A percentile compares a stretch with the other conserved stretches of the same genome.
Conservation (phyloP, 208 protist genomes). For the Trypanosoma theileri region DNA sequence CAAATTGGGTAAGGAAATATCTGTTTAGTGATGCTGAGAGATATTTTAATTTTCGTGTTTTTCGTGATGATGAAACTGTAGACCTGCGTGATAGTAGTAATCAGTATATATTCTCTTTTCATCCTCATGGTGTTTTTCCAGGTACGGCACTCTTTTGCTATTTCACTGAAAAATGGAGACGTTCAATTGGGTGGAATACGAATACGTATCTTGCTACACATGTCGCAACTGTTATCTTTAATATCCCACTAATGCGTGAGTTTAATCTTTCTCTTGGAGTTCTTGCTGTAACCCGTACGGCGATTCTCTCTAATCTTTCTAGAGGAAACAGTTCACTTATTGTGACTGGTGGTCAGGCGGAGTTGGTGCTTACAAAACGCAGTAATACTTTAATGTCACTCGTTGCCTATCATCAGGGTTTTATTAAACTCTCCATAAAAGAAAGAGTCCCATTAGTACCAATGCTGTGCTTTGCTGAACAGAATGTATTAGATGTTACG, state of each 20-base stretch:
- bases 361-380: constrained; percentile 71
- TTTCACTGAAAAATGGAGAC: constrained; percentile 57
- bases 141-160: constrained; percentile 63
- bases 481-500: constrained; percentile 71
- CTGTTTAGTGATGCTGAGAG: constrained; percentile 53
- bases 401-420: constrained; percentile 80
- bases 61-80: constrained; percentile 59
- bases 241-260: constrained; percentile 68
- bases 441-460: constrained; percentile 74
- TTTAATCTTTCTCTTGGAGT: constrained; percentile 67
- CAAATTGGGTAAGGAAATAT: constrained; percentile 51
- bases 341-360: constrained; percentile 85
- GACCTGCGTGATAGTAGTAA: constrained; percentile 45
- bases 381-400: constrained; percentile 53
- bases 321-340: constrained; percentile 74
- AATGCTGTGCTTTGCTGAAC: constrained; percentile 79
- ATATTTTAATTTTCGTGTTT: constrained; percentile 76
- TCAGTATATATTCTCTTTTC: constrained; percentile 81
- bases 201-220: constrained; percentile 55
- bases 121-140: constrained; percentile 84
- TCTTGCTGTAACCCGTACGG: constrained; percentile 53
- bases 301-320: constrained; percentile 52
- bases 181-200: constrained; percentile 54
- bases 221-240: constrained; percentile 76
- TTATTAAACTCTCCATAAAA: constrained; percentile 71